A percentile compares a stretch with the other conserved stretches of the same genome.
Conservation (phyloP, 768 basidiomycete species). For the Mycena olivaceomarginata region DNA sequence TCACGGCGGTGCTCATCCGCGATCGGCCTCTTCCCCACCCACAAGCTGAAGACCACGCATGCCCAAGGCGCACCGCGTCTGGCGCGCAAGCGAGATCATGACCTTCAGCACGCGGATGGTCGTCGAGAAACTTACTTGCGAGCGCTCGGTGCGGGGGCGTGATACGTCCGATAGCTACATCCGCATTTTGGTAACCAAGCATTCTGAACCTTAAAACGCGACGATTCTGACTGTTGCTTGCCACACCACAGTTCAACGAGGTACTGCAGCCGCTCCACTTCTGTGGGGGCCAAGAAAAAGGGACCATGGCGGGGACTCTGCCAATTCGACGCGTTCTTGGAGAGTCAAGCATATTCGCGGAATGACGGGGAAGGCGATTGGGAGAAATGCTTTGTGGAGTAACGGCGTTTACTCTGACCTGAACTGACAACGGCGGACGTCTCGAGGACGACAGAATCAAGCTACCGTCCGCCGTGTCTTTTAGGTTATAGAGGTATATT, state of each 20-base stretch:
- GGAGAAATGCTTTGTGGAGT: conserved; percentile 70
- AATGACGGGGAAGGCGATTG: conserved; percentile 84
- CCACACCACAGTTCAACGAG: conserved; percentile 67
- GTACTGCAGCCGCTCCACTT: conserved; percentile 78
- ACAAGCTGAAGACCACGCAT: conserved; percentile 54
- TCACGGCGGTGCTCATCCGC: conserved; percentile 85
- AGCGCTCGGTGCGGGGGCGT: conserved; percentile 34
- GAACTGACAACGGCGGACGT: not conserved
- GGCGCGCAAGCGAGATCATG: conserved; percentile 76
- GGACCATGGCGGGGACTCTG: conserved; percentile 73
- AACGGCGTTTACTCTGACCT: no score
- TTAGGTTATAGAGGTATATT: no score
- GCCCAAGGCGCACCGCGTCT: conserved; percentile 64
- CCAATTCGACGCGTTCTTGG: conserved; percentile 77
- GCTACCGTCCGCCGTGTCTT: not conserved
- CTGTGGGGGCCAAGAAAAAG: conserved; percentile 66
- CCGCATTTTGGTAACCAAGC: conserved; percentile 73
- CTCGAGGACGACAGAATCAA: conserved; percentile 7
- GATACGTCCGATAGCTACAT: conserved; percentile 65
- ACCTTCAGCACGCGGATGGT: conserved; percentile 87
- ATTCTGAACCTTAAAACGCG: not conserved
- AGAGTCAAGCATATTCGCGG: conserved; percentile 82
- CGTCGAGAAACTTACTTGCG: conserved; percentile 80
- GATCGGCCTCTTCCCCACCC: conserved; percentile 70
- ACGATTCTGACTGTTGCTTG: not conserved